Evolutionary conservation across 495 filamentous ascomycete species (phyloP), one percentile per base, ranked within the genome.

Genomic region (Hypoxylon fuscum): DNA sequence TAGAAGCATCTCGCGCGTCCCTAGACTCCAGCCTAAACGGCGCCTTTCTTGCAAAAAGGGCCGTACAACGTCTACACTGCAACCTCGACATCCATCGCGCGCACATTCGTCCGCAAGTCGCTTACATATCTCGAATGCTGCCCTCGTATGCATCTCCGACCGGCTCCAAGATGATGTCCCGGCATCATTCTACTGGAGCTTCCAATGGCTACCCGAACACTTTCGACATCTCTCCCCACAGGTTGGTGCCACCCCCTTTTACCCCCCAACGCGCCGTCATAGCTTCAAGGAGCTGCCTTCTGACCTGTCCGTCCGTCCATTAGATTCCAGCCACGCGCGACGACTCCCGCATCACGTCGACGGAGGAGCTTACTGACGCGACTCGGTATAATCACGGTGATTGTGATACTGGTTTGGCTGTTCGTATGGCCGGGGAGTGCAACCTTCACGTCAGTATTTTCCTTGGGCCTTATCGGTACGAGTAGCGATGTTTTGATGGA

Each of bases 141-240:
- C 78, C 77, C 35, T 78, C 76, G 46, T 64, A 77, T 64, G 68
- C 72, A 40, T 65, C 71, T 25, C 66, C 74, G 63, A 57, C 63
- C 42, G 71, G 73, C 67, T 81, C 75, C 70, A 87, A 83, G 76
- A 81, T 81, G 82, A 75, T 80, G 70, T 77, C 83, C 34, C 73
- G 84, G 64, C 83, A 87, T 74, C 79, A 85, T 73, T 77, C 75
- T 27, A 69, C 85, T 80, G 87, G 88, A 76, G 89, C 88, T 74
- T 83, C 85, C 23, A 96, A 93, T 79, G 92, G 91, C 71, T 85
- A 91, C 60, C 85, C 88, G 71, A 83, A 76, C 57, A 89, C 87
- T 41, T 95, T 96, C 71, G 91, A 90, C 57, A 92, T 97, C 69
- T 91, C 92, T 61, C 91, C 93, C 64, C 91, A 96, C 71, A 88